phyloP scores from a whole-genome alignment of 495 filamentous ascomycete species.

The Collariella sp. region DNA sequence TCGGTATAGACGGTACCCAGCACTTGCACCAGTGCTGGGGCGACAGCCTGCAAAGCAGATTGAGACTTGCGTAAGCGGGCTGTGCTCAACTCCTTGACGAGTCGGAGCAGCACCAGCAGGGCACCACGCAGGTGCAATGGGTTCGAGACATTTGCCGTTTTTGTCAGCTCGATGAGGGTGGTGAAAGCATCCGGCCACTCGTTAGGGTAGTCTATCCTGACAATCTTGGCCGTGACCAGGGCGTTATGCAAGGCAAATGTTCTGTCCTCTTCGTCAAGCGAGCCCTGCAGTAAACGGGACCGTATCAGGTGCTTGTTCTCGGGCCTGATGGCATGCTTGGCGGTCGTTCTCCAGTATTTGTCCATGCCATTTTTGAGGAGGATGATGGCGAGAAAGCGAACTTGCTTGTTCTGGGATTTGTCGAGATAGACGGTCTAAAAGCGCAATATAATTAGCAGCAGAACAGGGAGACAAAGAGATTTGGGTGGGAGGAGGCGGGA shows the following conservation, averaged over 20 bases:
- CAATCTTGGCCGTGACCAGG: slow-evolving; percentile 76
- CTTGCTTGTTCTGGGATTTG: slow-evolving; percentile 58
- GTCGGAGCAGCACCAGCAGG: slow-evolving; percentile 68
- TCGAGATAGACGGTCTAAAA: slow-evolving; percentile 68
- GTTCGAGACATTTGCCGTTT: slow-evolving; percentile 36
- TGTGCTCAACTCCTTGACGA: slow-evolving; percentile 83
- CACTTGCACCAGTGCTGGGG: slow-evolving; percentile 71
- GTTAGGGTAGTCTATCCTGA: slow-evolving; percentile 76
- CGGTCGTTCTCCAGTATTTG: slow-evolving; percentile 77
- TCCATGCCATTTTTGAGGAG: slow-evolving; percentile 94
- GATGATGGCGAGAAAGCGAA: slow-evolving; percentile 84
- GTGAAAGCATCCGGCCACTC: slow-evolving; percentile 65
- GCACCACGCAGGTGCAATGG: slow-evolving; percentile 55
- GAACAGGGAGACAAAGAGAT: background rate
- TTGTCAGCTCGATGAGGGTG: slow-evolving; percentile 52
- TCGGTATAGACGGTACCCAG: slow-evolving; percentile 68
- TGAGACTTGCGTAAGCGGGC: slow-evolving; percentile 63
- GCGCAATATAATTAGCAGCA: background rate
- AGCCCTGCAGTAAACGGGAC: slow-evolving; percentile 58
- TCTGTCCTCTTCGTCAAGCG: slow-evolving; percentile 61
- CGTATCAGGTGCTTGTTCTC: slow-evolving; percentile 70
- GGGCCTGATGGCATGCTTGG: slow-evolving; percentile 59
- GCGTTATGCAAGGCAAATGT: slow-evolving; percentile 78
- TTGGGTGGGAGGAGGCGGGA: background rate
- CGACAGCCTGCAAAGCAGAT: slow-evolving; percentile 59